Conservation (phyloP, 2,329 filamentous ascomycete genomes). For the Colletotrichum noveboracense region DNA sequence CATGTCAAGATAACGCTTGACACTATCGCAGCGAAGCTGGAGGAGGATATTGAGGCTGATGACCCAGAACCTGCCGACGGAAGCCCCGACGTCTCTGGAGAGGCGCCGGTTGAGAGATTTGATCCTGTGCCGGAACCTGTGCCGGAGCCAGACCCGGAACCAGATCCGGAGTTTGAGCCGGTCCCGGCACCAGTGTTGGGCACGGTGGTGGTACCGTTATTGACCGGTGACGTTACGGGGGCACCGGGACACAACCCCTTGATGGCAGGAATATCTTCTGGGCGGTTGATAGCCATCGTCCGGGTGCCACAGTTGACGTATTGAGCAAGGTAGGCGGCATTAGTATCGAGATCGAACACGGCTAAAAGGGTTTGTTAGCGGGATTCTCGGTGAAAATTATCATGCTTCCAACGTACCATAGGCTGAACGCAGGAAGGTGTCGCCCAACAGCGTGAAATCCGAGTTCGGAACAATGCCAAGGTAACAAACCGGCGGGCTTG, state of each 20-base stretch:
- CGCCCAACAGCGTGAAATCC: slow-evolving; percentile 59
- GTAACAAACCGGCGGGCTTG: slow-evolving; percentile 42
- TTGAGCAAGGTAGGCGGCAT: slow-evolving; percentile 54
- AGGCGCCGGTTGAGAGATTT: not conserved
- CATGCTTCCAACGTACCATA: slow-evolving; percentile 43
- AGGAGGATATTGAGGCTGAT: not conserved
- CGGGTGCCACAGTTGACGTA: slow-evolving; percentile 54
- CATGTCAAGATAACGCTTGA: not conserved
- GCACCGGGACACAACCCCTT: not conserved
- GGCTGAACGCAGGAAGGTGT: slow-evolving; percentile 62
- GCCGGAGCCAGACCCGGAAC: not conserved
- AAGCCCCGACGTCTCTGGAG: not conserved
- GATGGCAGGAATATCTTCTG: slow-evolving; percentile 16
- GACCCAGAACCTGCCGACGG: not conserved
- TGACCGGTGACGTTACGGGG: not conserved
- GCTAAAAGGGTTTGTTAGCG: slow-evolving; percentile 29
- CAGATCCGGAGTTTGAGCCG: not conserved
- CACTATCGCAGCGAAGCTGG: not conserved
- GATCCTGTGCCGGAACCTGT: not conserved
- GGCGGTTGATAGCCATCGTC: slow-evolving; percentile 13
- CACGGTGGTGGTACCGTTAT: not conserved
- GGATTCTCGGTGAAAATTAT: not conserved
- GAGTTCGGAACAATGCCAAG: slow-evolving; percentile 54
- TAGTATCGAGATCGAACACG: slow-evolving; percentile 57
- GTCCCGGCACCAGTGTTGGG: not conserved